Base-by-base conservation (phyloP, 2,329 filamentous ascomycete genomes). In the Curvularia spicifera region DNA sequence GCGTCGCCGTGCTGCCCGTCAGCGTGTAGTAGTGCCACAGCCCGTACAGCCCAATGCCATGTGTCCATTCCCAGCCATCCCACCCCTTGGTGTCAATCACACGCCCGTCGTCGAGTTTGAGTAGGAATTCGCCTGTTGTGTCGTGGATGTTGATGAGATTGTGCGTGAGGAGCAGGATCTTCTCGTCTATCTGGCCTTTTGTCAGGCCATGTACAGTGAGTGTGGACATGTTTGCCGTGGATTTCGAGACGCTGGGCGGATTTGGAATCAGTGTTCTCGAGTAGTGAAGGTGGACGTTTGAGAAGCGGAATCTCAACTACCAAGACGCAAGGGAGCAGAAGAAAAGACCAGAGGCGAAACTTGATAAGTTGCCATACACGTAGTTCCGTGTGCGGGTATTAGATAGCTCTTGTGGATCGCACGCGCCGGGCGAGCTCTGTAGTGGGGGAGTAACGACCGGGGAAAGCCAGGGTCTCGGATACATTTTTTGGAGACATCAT, bases 61-160 rank as follows among this genome's bases (percentile, higher is more conserved):
- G 90, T 1, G 89, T 92, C 89, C 89, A 91, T 78, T 93, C 90
- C 90, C 90, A 93, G 71, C 88, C 88, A 63, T 89, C 84, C 91
- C 90, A 94, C 56, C 89, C 90, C 77, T 94, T 94, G 56, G 91
- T 93, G 76, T 93, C 90, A 71, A 94, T 93, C 49, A 93, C 81
- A 35, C 89, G 85, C 56, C 90, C 90, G 68, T 93, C 90, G 1
- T 84, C 81, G 35, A 94, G 83, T 20, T 82, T 86, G 58, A 93
- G 80, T 24, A 93, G 81, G 74, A 92, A 93, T 70, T 90, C 83
- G 49, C 90, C 90, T 0, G 88, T 90, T 39, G 82, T 84, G 78
- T 94, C 91, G 69, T 87, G 86, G 78, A 93, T 93, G 76, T 90
- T 90, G 73, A 93, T 83, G 42, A 94, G 82, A 70, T 91, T 90